A percentile compares a stretch with the other conserved stretches of the same genome.
phyloP scores from a whole-genome alignment of 768 basidiomycete genomes.

The Neoboletus magnificus region DNA sequence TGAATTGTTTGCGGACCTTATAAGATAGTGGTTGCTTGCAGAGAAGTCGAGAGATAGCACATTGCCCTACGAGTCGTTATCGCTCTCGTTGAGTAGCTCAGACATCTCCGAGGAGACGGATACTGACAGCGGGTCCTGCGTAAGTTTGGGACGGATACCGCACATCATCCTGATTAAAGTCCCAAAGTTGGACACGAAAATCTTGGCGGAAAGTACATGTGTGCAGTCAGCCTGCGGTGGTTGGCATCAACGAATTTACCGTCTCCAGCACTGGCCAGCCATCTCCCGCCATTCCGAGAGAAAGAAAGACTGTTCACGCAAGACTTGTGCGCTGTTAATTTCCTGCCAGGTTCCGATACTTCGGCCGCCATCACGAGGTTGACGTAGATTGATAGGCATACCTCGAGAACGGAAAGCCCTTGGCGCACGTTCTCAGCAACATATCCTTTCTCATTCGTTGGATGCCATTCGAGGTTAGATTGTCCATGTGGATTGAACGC shows the following conservation, averaged over 20 bases:
- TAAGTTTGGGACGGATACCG: slow-evolving; percentile 40
- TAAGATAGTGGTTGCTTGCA: slow-evolving; percentile 57
- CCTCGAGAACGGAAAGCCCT: slow-evolving; percentile 36
- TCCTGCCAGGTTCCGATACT: slow-evolving; percentile 21
- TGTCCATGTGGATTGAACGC: slow-evolving; percentile 20
- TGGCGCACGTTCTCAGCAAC: slow-evolving; percentile 19
- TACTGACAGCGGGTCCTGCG: slow-evolving; percentile 41
- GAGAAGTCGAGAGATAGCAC: slow-evolving; percentile 73
- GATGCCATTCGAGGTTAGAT: slow-evolving; percentile 24
- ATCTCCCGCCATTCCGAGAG: slow-evolving; percentile 57
- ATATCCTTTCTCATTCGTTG: slow-evolving; percentile 16
- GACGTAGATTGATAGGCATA: slow-evolving; percentile 12
- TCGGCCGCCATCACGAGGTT: neutral
- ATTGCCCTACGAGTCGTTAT: slow-evolving; percentile 49
- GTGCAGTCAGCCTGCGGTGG: slow-evolving; percentile 10
- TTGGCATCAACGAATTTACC: slow-evolving; percentile 39
- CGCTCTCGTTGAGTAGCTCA: slow-evolving; percentile 7
- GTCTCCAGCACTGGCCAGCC: slow-evolving; percentile 68
- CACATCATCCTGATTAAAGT: slow-evolving; percentile 60
- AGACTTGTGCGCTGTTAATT: slow-evolving; percentile 47
- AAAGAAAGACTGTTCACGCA: slow-evolving; percentile 66
- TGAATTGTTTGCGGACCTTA: slow-evolving; percentile 48
- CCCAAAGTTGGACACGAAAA: slow-evolving; percentile 56
- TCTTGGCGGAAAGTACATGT: slow-evolving; percentile 38
- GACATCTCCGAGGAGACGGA: slow-evolving; percentile 28